A percentile compares a stretch with the other conserved stretches of the same genome.
Evolutionary conservation across 257 asterid genomes (phyloP).

Genomic region (Schizonepeta tenuifolia): DNA sequence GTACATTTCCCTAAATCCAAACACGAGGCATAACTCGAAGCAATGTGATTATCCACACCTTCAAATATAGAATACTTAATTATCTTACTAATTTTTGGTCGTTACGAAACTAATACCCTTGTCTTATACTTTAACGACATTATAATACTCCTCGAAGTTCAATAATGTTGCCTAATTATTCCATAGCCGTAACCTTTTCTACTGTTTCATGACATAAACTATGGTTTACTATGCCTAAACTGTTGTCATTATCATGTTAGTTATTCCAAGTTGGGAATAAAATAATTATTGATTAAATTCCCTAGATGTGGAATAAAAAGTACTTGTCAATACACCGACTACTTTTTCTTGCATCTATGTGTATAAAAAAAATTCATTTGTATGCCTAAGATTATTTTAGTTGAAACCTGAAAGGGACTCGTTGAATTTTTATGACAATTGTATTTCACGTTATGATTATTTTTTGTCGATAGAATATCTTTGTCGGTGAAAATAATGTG

Average conservation of each 20-base stretch:
- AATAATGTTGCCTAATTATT: constrained; percentile 47
- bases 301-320: constrained; percentile 32
- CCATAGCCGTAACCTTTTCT: constrained; percentile 30
- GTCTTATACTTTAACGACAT: constrained; percentile 42
- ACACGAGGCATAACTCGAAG: constrained; percentile 36
- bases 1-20: constrained; percentile 40
- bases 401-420: constrained; percentile 29
- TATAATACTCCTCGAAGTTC: constrained; percentile 39
- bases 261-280: constrained; percentile 36
- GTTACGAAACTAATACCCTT: constrained; percentile 44
- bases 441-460: constrained; percentile 21
- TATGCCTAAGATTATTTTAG: constrained; percentile 11
- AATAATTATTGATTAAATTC: constrained; percentile 29
- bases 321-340: constrained; percentile 33
- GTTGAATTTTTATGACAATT: constrained; percentile 26
- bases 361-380: background rate
- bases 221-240: constrained; percentile 38
- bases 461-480: constrained; percentile 28
- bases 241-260: constrained; percentile 48
- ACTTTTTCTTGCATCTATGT: constrained; percentile 36
- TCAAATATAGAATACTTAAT: constrained; percentile 3
- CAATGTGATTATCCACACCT: constrained; percentile 39
- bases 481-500: constrained; percentile 39
- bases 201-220: constrained; percentile 31
- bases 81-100: constrained; percentile 24